phyloP scores from a whole-genome alignment of 805 yeast species.

The Candida dajiaensis region DNA sequence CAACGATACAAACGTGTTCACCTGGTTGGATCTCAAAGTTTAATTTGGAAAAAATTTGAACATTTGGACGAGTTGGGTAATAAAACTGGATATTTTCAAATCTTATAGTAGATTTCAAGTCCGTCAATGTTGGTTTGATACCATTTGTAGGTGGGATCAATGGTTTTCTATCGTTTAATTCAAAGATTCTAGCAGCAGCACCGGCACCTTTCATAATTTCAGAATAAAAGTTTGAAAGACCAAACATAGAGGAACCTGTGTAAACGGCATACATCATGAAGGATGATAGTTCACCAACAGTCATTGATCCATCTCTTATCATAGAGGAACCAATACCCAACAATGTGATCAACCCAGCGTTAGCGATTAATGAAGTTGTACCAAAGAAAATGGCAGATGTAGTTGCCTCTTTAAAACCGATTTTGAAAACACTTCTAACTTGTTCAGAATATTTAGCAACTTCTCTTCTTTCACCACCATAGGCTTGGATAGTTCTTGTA shows the following conservation, averaged over 20 bases:
- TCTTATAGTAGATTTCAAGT: slow-evolving; percentile 37
- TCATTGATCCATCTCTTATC: slow-evolving; percentile 69
- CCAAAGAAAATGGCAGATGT: slow-evolving; percentile 74
- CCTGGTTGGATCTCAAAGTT: slow-evolving; percentile 65
- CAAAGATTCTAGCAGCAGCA: slow-evolving; percentile 89
- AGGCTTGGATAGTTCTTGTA: slow-evolving; percentile 81
- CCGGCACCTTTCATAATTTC: slow-evolving; percentile 98
- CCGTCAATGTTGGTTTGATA: slow-evolving; percentile 28
- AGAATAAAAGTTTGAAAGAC: slow-evolving; percentile 84
- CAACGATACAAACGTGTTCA: slow-evolving; percentile 88
- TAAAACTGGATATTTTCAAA: slow-evolving; percentile 62
- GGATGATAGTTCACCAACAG: slow-evolving; percentile 85
- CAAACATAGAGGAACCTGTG: slow-evolving; percentile 89
- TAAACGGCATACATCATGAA: slow-evolving; percentile 94
- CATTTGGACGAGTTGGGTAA: slow-evolving; percentile 81
- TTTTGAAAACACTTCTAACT: slow-evolving; percentile 55
- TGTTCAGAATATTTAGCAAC: slow-evolving; percentile 69
- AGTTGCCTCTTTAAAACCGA: slow-evolving; percentile 75
- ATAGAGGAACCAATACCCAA: slow-evolving; percentile 76
- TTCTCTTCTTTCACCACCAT: slow-evolving; percentile 78
- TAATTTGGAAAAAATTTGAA: slow-evolving; percentile 55
- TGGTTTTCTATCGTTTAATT: slow-evolving; percentile 74
- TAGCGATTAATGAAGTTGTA: slow-evolving; percentile 79
- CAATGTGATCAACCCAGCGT: slow-evolving; percentile 69
- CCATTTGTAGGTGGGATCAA: slow-evolving; percentile 66